Evolutionary conservation across 2,329 filamentous ascomycete genomes (phyloP), one percentile per base, ranked within the genome.

Genomic region (Bipolaris victoriae): DNA sequence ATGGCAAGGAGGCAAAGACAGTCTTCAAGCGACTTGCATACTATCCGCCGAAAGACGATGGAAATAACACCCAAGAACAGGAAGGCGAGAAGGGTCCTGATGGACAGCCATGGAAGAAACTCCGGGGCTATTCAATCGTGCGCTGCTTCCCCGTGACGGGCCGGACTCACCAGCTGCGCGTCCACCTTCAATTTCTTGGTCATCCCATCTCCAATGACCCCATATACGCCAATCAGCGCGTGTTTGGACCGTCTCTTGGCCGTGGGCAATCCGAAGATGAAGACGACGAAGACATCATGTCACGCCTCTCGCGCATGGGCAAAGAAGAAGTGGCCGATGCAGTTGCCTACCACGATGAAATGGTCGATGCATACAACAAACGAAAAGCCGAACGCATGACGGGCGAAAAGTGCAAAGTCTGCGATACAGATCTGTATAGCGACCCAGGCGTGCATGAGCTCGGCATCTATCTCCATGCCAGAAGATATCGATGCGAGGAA

Each of bases 191-290:
- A 73, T 96, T 91, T 75, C 82, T 99, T 3, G 95, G 95, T 1
- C 90, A 98, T 72, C 95, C 95, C 1, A 98, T 99, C 66, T 88
- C 92, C 63, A 99, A 99, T 75, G 95, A 99, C 72, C 95, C 95
- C 7, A 98, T 99, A 67, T 99, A 99, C 76, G 92, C 91, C 68
- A 99, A 99, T 73, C 88, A 91, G 72, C 88, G 88, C 55, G 95
- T 99, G 10, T 99, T 96, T 82, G 95, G 95, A 0, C 82, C 88
- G 0, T 84, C 88, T 9, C 85, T 99, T 0, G 95, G 91, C 15
- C 85, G 80, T 47, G 80, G 82, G 13, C 89, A 94, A 48, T 87
- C 85, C 3, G 82, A 83, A 18, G 84, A 84, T 24, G 89, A 92
- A 55, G 87, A 89, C 40, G 95, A 99, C 74, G 90, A 95, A 58